Percentiles rank a stretch among this genome's conserved stretches.
phyloP scores from a whole-genome alignment of 257 asterid species.

The Nemophila menziesii region DNA sequence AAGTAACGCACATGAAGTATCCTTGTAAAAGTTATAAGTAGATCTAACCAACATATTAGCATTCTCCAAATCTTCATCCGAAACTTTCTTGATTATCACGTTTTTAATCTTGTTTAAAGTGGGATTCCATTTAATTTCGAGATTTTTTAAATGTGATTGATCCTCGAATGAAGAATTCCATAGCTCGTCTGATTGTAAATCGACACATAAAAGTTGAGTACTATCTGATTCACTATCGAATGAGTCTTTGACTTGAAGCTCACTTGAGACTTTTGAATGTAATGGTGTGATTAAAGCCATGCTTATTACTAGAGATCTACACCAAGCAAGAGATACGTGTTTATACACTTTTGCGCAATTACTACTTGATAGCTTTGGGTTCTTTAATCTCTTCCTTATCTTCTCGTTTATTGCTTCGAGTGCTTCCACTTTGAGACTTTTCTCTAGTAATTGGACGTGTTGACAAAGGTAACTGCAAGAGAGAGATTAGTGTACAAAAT shows the following conservation, averaged over 20 bases:
- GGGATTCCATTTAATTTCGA: constrained; percentile 79
- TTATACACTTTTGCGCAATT: constrained; percentile 62
- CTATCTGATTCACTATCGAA: constrained; percentile 41
- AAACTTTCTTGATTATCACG: constrained; percentile 67
- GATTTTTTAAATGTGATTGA: constrained; percentile 51
- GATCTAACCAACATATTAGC: constrained; percentile 74
- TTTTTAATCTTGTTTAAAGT: constrained; percentile 67
- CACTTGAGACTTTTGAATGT: constrained; percentile 62
- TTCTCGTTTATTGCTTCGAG: constrained; percentile 93
- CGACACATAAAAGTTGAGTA: constrained; percentile 72
- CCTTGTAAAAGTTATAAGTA: constrained; percentile 83
- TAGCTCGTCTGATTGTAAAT: constrained; percentile 75
- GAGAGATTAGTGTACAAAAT: constrained; percentile 1
- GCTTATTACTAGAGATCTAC: constrained; percentile 87
- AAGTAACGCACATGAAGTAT: constrained; percentile 84
- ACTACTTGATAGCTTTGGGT: constrained; percentile 82
- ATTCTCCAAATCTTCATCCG: constrained; percentile 90
- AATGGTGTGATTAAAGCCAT: constrained; percentile 86
- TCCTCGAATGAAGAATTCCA: constrained; percentile 85
- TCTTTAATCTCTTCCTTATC: constrained; percentile 89
- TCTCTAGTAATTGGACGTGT: constrained; percentile 67
- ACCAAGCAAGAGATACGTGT: constrained; percentile 94
- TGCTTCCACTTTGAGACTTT: constrained; percentile 62
- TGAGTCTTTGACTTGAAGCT: constrained; percentile 36
- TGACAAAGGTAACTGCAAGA: constrained; percentile 60